Percentiles rank a stretch among this genome's conserved stretches.
phyloP scores from a whole-genome alignment of 139 green algal genomes.

The Chlorella sp. region DNA sequence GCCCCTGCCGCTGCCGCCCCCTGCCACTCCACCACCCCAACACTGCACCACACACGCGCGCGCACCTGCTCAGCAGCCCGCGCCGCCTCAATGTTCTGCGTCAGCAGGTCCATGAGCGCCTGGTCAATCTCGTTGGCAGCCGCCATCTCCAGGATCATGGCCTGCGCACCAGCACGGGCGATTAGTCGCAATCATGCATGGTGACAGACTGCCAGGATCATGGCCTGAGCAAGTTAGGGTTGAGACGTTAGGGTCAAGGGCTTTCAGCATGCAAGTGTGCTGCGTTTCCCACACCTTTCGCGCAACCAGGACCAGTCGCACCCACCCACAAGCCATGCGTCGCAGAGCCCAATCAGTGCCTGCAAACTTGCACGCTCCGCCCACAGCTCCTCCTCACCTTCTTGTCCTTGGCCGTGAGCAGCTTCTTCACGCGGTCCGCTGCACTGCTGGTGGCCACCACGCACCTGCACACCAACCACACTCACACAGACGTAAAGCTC shows the following conservation, averaged over 20 bases:
- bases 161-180: background rate
- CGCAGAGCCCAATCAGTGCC: background rate
- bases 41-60: too few relatives aligned
- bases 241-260: background rate
- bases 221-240: background rate
- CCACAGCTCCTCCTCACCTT: constrained; percentile 32
- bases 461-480: background rate
- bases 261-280: background rate
- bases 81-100: constrained; percentile 79
- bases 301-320: too few relatives aligned
- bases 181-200: too few relatives aligned
- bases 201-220: background rate
- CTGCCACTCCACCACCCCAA: too few relatives aligned
- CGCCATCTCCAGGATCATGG: constrained; percentile 72
- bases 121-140: constrained; percentile 70
- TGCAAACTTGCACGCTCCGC: background rate
- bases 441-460: constrained; percentile 20
- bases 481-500: background rate
- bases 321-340: background rate
- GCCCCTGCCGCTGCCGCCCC: constrained; percentile 20
- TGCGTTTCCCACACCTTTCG: background rate
- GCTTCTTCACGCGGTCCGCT: constrained; percentile 60
- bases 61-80: constrained; percentile 49
- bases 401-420: constrained; percentile 67
- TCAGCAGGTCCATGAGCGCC: constrained; percentile 65